Base-by-base conservation (phyloP, 2,329 filamentous ascomycete genomes). In the Dactylonectria macrodidyma region DNA sequence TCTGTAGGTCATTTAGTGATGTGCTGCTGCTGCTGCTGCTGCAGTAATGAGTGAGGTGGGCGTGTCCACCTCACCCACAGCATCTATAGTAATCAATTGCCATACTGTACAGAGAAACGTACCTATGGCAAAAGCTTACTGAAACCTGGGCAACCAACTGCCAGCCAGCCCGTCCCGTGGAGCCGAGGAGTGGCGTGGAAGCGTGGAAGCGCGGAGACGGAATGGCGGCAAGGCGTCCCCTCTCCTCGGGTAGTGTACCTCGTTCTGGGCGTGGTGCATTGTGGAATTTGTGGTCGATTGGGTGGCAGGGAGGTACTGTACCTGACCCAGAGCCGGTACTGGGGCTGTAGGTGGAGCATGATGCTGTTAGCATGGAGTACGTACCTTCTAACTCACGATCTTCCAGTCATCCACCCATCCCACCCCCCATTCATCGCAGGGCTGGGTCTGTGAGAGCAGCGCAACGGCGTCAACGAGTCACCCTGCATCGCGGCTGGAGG, bases 201-300 rank as follows among this genome's bases (percentile, higher is more conserved):
- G 61, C 54, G 60, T 58, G 44, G 61, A 59, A 62, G 63, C 58
- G 63, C 61, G 63, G 63, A 66, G 63, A 62, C 63, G 63, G 62
- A 51, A 51, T 51, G 48, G 62, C 55, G 48, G 62, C 62, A 58
- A 59, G 46, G 38, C 22, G 62, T 24, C 34, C 38, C 38, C 7
- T 30, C 26, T 30, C 26, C 38, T 52, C 52, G 46, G 58, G 62
- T 44, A 46, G 19, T 51, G 54, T 64, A 54, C 54, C 61, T 57
- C 54, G 30, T 26, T 50, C 57, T 46, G 54, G 26, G 26, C 26
- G 26, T 30, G 26, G 26, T 5, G 26, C 7, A 4, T 30, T 30
- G 26, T 30, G 26, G 26, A 30, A 24, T 54, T 44, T 16, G 11
- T 34, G 16, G 36, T 30, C 26, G 48, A 14, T 26, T 26, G 48